Base-by-base conservation (phyloP, 768 basidiomycete species). In the Hydnum rufescens region DNA sequence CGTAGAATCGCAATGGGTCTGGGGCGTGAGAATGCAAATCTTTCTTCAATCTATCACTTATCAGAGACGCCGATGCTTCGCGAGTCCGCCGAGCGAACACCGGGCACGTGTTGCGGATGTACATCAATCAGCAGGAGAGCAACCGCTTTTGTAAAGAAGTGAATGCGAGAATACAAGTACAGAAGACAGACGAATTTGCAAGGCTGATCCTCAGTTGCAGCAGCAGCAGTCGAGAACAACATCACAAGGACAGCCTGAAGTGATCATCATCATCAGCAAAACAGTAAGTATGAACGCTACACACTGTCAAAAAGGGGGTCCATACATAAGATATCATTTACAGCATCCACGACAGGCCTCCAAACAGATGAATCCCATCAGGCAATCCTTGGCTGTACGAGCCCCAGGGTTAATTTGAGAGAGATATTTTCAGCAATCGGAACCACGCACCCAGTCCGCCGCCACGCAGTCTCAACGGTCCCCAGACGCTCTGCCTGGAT, bases 311-410 rank as follows among this genome's bases (percentile, higher is more conserved):
- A 36, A 25, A 8, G 1, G 19, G 1, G 43, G 25, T 8, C 51
- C 54, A 30, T 22, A 55, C 54, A 55, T n/a, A 55, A 42, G 50
- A 55, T 55, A 49, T 55, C 53, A 54, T n/a, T 54, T 48, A 34
- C 53, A 54, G 53, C 53, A 54, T 1, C 53, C 53, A 25, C 50
- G 46, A 49, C 47, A 54, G 53, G 46, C 48, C 39, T 54, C 53
- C 25, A 23, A 54, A 48, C 53, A 54, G 26, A 54, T n/a, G 32
- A 54, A 54, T 16, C 29, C 53, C n/a, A 54, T 23, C 26, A 54
- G 32, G 34, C 34, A 39, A 19, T 39, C 34, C 34, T 39, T 39
- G 34, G 34, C 34, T 39, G 34, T 39, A 39, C 8, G 19, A 8
- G 34, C 8, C 34, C 34, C 8, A 39, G 34, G 34, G 19, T 8